A percentile compares a stretch with the other conserved stretches of the same genome.
These are phyloP conservation scores for Myxozyma sirexii DNA, from an alignment of 805 yeast species.

Conservation along the genomic window DNA sequence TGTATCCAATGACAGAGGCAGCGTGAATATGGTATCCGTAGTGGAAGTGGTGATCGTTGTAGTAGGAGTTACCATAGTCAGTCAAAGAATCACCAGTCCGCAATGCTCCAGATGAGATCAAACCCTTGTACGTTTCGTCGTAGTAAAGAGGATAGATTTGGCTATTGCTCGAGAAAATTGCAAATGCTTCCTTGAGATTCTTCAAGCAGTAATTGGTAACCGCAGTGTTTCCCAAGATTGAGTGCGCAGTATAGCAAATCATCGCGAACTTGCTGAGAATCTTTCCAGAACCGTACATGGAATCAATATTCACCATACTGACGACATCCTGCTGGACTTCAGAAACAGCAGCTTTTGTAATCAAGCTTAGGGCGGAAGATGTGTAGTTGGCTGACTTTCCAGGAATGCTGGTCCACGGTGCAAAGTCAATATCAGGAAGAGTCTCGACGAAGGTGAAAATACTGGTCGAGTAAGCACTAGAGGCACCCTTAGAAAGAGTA, in stretches of 20 bases:
- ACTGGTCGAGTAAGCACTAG: conserved; percentile 44
- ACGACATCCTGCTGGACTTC: conserved; percentile 61
- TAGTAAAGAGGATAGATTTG: conserved; percentile 77
- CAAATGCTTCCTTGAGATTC: conserved; percentile 66
- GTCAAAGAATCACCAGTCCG: conserved; percentile 48
- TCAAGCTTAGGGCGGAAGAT: conserved; percentile 47
- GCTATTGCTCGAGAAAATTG: conserved; percentile 65
- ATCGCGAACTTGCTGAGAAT: conserved; percentile 87
- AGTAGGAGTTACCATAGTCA: conserved; percentile 78
- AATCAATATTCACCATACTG: conserved; percentile 65
- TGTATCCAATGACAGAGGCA: conserved; percentile 74
- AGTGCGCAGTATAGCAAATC: conserved; percentile 72
- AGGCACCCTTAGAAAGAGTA: conserved; percentile 53
- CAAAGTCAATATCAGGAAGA: conserved; percentile 53
- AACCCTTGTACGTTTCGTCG: conserved; percentile 57
- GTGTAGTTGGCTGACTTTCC: conserved; percentile 46
- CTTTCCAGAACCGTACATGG: conserved; percentile 92
- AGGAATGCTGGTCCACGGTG: conserved; percentile 61
- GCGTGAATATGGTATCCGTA: conserved; percentile 83
- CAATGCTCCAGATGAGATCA: conserved; percentile 52
- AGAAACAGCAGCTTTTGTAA: conserved; percentile 52
- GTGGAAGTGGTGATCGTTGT: conserved; percentile 88
- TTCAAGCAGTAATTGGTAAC: conserved; percentile 57
- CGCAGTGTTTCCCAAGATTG: conserved; percentile 58
- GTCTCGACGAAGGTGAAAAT: conserved; percentile 42